These are phyloP conservation scores for Trametes punicea DNA, from an alignment of 768 basidiomycete species.

Conservation along the genomic window DNA sequence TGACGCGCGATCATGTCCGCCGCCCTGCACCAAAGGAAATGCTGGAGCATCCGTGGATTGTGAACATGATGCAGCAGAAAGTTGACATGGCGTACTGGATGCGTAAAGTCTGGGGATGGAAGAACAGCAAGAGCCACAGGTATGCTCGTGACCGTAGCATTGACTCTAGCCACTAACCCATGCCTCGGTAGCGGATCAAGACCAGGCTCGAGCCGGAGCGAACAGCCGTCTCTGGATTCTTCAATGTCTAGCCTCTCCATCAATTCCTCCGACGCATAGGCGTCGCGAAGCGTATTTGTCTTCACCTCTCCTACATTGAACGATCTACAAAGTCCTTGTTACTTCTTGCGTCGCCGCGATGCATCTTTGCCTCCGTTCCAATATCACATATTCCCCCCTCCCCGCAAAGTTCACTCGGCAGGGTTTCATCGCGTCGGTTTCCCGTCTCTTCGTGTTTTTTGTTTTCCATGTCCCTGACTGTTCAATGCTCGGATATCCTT, in stretches of 20 bases:
- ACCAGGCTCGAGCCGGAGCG: conserved; percentile 32
- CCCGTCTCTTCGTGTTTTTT: neutral
- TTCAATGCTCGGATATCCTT: neutral
- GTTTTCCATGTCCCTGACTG: neutral
- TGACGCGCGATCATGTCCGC: conserved; percentile 61
- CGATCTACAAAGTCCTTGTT: neutral
- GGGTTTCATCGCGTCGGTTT: neutral
- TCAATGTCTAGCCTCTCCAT: conserved; percentile 27
- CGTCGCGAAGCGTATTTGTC: neutral
- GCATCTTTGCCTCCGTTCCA: neutral
- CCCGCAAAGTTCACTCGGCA: neutral
- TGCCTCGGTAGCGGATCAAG: conserved; percentile 23
- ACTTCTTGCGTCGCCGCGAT: conserved; percentile 1
- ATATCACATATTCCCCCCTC: conserved; percentile 4
- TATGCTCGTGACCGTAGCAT: conserved; percentile 16
- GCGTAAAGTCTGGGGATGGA: conserved; percentile 80
- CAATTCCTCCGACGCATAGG: conserved; percentile 11
- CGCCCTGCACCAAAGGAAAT: conserved; percentile 84
- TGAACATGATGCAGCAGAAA: conserved; percentile 71
- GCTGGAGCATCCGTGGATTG: conserved; percentile 82
- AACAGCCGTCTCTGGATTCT: conserved; percentile 23
- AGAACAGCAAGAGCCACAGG: conserved; percentile 35
- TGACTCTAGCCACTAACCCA: neutral
- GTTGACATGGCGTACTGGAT: conserved; percentile 91
- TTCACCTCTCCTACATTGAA: neutral